These are phyloP conservation scores for Arthrinium phaeospermum DNA, from an alignment of 2,329 filamentous ascomycete species.

Conservation along the genomic window DNA sequence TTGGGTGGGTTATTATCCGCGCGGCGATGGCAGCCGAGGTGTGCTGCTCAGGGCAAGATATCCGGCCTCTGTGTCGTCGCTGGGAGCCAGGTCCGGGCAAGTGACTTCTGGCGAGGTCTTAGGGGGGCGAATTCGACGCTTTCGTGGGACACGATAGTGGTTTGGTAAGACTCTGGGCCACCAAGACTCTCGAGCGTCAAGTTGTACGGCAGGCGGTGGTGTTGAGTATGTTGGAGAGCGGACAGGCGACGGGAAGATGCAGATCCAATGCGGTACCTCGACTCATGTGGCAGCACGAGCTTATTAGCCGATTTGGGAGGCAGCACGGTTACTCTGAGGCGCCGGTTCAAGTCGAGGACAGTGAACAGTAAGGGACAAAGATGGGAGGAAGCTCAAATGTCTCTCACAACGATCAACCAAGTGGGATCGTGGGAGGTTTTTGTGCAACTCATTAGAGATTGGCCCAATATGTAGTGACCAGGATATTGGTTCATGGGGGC, in stretches of 20 bases:
- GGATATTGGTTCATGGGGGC: conserved; percentile 33
- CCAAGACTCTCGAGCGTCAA: conserved; percentile 48
- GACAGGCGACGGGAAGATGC: conserved; percentile 52
- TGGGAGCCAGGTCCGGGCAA: neutral
- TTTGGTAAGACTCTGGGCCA: conserved; percentile 50
- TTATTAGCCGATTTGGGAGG: conserved; percentile 26
- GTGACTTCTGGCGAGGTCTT: conserved; percentile 3
- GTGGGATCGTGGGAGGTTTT: conserved; percentile 42
- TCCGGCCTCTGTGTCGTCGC: conserved; percentile 6
- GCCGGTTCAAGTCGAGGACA: conserved; percentile 11
- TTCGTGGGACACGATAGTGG: conserved; percentile 58
- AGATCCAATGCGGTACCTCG: conserved; percentile 45
- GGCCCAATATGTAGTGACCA: conserved; percentile 39
- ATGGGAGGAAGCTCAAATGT: conserved; percentile 36
- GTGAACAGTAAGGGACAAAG: conserved; percentile 25
- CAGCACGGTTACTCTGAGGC: conserved; percentile 18
- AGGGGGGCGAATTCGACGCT: conserved; percentile 28
- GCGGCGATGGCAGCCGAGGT: neutral
- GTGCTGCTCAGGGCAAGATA: conserved; percentile 1
- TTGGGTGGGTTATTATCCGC: neutral
- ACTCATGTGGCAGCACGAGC: conserved; percentile 38
- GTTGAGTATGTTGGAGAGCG: conserved; percentile 41
- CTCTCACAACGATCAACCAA: conserved; percentile 29
- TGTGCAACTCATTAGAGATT: conserved; percentile 45
- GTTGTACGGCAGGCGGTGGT: conserved; percentile 57